A percentile compares a stretch with the other conserved stretches of the same genome.
Evolutionary conservation across 2,329 filamentous ascomycete genomes (phyloP).

Genomic region (Diaporthe batatas): DNA sequence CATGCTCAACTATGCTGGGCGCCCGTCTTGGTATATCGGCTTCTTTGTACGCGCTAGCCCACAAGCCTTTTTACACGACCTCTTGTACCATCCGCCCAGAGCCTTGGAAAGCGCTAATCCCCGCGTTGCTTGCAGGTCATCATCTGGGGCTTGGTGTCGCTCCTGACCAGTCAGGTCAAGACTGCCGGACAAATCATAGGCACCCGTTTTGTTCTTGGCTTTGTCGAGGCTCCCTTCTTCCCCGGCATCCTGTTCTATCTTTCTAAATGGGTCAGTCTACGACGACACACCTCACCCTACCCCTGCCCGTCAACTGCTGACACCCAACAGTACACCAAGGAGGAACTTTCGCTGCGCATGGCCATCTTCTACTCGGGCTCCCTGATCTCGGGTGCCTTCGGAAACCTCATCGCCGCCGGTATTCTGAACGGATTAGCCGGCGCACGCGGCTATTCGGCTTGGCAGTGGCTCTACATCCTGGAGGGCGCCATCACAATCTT

Average conservation of each 20-base stretch:
- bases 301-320: neutral
- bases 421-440: slow-evolving; percentile 39
- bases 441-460: slow-evolving; percentile 29
- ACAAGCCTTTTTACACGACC: neutral
- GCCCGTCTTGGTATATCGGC: slow-evolving; percentile 51
- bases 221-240: slow-evolving; percentile 58
- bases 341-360: slow-evolving; percentile 40
- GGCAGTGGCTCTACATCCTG: slow-evolving; percentile 42
- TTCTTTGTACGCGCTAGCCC: slow-evolving; percentile 51
- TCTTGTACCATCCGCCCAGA: neutral
- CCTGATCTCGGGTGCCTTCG: slow-evolving; percentile 40
- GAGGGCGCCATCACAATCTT: slow-evolving; percentile 41
- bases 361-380: slow-evolving; percentile 41
- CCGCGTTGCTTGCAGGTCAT: slow-evolving; percentile 5
- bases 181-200: slow-evolving; percentile 52
- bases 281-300: neutral
- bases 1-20: slow-evolving; percentile 50
- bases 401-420: slow-evolving; percentile 40
- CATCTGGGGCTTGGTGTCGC: slow-evolving; percentile 44
- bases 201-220: slow-evolving; percentile 55
- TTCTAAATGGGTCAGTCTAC: slow-evolving; percentile 36
- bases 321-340: slow-evolving; percentile 34
- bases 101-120: slow-evolving; percentile 20
- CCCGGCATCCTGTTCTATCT: slow-evolving; percentile 50
- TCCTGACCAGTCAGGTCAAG: slow-evolving; percentile 51